These are phyloP conservation scores for Tolypocladium ovalisporum DNA, from an alignment of 2,329 filamentous ascomycete species.

Conservation along the genomic window DNA sequence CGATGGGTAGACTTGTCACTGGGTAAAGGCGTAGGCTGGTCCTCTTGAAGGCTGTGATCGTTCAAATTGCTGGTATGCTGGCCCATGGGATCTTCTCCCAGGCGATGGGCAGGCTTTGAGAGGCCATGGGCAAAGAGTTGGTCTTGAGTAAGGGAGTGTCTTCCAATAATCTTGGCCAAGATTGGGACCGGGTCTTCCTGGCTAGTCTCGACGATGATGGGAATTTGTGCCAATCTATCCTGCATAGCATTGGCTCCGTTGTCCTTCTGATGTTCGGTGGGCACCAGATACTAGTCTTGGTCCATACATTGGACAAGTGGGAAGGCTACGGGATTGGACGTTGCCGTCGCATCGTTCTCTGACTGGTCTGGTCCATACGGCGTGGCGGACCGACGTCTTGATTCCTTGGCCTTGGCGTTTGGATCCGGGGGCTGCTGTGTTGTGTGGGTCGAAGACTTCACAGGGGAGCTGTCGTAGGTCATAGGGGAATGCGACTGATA, in stretches of 20 bases:
- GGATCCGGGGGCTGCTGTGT: conserved; percentile 1
- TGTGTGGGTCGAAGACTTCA: conserved; percentile 1
- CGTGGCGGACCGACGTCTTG: neutral
- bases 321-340: neutral
- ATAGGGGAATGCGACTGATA: conserved; percentile 14
- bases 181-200: neutral
- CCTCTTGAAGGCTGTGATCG: conserved; percentile 4
- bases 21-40: conserved; percentile 1
- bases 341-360: neutral
- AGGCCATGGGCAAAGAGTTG: conserved; percentile 1
- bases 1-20: conserved; percentile 1
- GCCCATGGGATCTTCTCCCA: conserved; percentile 3
- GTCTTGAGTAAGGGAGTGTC: conserved; percentile 5
- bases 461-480: conserved; percentile 5
- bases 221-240: neutral
- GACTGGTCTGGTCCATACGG: neutral
- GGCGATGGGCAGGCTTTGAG: neutral
- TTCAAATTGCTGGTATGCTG: neutral
- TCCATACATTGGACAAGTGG: conserved; percentile 5
- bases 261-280: neutral
- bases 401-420: neutral
- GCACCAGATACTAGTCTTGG: conserved; percentile 9
- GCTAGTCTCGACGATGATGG: neutral
- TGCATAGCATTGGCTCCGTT: neutral
- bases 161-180: neutral